Conservation (phyloP, 1,284 basidiomycete species). For the Ganoderma leucocontextum region DNA sequence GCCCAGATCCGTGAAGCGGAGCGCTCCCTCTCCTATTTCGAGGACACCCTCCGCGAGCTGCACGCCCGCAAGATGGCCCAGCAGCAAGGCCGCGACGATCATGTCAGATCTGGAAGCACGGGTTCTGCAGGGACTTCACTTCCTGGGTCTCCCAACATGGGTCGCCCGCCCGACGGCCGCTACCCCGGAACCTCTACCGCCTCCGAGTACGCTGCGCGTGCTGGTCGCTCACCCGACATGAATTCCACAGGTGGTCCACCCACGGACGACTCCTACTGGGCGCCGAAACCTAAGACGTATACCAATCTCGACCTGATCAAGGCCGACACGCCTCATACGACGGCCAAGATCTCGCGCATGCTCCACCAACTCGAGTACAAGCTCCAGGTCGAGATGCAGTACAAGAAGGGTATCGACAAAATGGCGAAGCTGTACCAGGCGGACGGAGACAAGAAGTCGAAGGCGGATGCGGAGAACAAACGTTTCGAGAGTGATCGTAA, state of each 20-base stretch:
- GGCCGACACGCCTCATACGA: conserved; percentile 96
- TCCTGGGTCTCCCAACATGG: conserved; percentile 37
- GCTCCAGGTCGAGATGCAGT: conserved; percentile 97
- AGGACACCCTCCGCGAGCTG: conserved; percentile 85
- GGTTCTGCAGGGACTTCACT: conserved; percentile 45
- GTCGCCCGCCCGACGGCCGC: conserved; percentile 51
- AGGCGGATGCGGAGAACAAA: conserved; percentile 93
- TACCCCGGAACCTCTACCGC: conserved; percentile 36
- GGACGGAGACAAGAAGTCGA: conserved; percentile 95
- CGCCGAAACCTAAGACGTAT: conserved; percentile 67
- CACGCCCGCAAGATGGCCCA: conserved; percentile 78
- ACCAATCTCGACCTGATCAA: conserved; percentile 93
- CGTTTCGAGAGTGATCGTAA: conserved; percentile 95
- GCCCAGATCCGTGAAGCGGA: conserved; percentile 91
- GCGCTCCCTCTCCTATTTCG: conserved; percentile 87
- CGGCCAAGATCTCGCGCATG: conserved; percentile 97
- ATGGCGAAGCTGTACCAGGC: conserved; percentile 96
- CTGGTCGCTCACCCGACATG: conserved; percentile 51
- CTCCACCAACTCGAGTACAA: conserved; percentile 99
- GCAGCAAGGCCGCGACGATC: conserved; percentile 56
- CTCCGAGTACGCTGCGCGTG: conserved; percentile 53
- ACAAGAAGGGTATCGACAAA: conserved; percentile 98
- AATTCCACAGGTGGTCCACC: conserved; percentile 45
- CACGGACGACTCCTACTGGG: conserved; percentile 48
- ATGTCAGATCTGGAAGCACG: conserved; percentile 54